These are phyloP conservation scores for Sisymbrium irio DNA, from an alignment of 345 rosid genomes.

Conservation along the genomic window DNA sequence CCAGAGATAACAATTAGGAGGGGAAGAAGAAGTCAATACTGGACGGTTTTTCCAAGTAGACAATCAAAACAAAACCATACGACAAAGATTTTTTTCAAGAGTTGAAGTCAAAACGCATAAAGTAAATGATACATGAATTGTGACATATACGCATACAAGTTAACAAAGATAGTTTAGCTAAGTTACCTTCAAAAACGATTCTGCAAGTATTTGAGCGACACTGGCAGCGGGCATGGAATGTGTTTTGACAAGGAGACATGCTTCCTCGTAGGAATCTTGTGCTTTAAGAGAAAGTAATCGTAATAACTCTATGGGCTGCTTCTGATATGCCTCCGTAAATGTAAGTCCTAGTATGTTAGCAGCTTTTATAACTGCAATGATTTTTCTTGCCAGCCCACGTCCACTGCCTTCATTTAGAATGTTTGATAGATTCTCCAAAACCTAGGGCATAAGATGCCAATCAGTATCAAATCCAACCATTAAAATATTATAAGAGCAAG, in stretches of 20 bases:
- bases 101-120: not conserved
- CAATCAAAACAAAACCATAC: slow-evolving; percentile 12
- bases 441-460: slow-evolving; percentile 44
- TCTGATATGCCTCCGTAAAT: slow-evolving; percentile 85
- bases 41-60: slow-evolving; percentile 1
- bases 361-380: slow-evolving; percentile 77
- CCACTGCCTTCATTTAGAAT: slow-evolving; percentile 80
- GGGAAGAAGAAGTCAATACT: not conserved
- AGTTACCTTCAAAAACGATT: slow-evolving; percentile 86
- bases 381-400: slow-evolving; percentile 76
- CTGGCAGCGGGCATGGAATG: slow-evolving; percentile 82
- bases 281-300: slow-evolving; percentile 97
- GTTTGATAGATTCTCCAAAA: slow-evolving; percentile 67
- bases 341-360: slow-evolving; percentile 82
- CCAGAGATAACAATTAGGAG: not conserved
- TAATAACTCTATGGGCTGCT: slow-evolving; percentile 82
- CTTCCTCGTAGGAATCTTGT: slow-evolving; percentile 95
- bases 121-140: not conserved
- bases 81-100: not conserved
- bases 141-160: not conserved
- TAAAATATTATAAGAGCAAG: not conserved
- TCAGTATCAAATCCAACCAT: slow-evolving; percentile 2
- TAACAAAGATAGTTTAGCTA: slow-evolving; percentile 1
- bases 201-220: slow-evolving; percentile 95
- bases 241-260: slow-evolving; percentile 74